Conservation (phyloP, 139 green algal species). For the Micractinium conductrix region DNA sequence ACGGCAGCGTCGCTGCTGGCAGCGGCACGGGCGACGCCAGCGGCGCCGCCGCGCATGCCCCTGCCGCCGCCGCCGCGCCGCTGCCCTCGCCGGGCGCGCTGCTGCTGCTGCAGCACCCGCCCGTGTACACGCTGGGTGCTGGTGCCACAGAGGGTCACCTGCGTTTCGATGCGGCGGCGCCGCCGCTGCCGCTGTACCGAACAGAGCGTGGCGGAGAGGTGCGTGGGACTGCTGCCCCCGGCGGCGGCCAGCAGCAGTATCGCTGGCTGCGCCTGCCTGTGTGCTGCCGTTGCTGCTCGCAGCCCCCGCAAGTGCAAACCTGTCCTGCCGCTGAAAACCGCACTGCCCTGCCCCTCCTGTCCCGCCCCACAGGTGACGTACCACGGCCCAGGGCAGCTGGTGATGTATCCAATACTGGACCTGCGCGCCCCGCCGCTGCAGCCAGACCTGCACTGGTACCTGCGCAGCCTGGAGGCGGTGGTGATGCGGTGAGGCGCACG, state of each 20-base stretch:
- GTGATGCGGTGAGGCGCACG: slow-evolving; percentile 47
- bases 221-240: too few relatives aligned
- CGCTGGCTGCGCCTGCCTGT: too few relatives aligned
- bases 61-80: too few relatives aligned
- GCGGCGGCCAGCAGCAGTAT: too few relatives aligned
- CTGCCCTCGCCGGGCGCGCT: slow-evolving; percentile 20
- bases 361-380: slow-evolving; percentile 60
- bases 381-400: slow-evolving; percentile 83
- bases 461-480: slow-evolving; percentile 68
- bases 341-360: background rate
- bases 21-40: background rate
- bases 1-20: background rate
- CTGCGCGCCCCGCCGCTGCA: slow-evolving; percentile 46
- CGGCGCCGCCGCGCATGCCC: too few relatives aligned
- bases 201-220: slow-evolving; percentile 84
- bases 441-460: slow-evolving; percentile 85
- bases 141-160: slow-evolving; percentile 63
- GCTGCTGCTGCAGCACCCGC: slow-evolving; percentile 77
- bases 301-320: too few relatives aligned
- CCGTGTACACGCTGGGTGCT: slow-evolving; percentile 80
- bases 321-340: too few relatives aligned
- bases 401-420: slow-evolving; percentile 84
- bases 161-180: slow-evolving; percentile 61
- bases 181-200: slow-evolving; percentile 63
- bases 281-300: too few relatives aligned